A percentile compares a stretch with the other conserved stretches of the same genome.
Conservation (phyloP, 768 basidiomycete genomes). For the Leccinum incarnatum region DNA sequence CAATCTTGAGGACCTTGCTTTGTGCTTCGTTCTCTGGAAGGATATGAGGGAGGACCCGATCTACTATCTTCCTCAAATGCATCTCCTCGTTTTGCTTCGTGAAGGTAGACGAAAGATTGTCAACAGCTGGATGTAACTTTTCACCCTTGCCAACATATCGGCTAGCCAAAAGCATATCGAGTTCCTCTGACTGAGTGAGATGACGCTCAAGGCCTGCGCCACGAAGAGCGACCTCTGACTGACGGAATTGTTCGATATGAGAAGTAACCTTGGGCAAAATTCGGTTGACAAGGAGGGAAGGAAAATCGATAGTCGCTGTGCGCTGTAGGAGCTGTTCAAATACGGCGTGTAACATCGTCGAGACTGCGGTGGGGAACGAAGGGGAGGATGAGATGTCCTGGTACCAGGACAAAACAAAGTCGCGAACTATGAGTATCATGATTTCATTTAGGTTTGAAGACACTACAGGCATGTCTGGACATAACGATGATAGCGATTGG, state of each 20-base stretch:
- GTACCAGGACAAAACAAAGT: slow-evolving; percentile 93
- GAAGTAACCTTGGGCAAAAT: slow-evolving; percentile 86
- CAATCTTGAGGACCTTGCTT: slow-evolving; percentile 68
- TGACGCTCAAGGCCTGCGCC: slow-evolving; percentile 79
- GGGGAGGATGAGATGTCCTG: slow-evolving; percentile 79
- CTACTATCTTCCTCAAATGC: slow-evolving; percentile 72
- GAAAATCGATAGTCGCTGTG: slow-evolving; percentile 60
- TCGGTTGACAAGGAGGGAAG: slow-evolving; percentile 75
- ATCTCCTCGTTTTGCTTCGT: slow-evolving; percentile 88
- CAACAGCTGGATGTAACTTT: slow-evolving; percentile 81
- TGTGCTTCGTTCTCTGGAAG: slow-evolving; percentile 73
- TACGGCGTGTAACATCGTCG: slow-evolving; percentile 65
- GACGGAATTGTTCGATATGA: slow-evolving; percentile 87
- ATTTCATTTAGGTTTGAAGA: slow-evolving; percentile 78
- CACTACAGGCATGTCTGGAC: slow-evolving; percentile 59
- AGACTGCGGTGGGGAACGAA: slow-evolving; percentile 85
- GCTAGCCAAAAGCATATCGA: slow-evolving; percentile 82
- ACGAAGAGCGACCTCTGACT: slow-evolving; percentile 83
- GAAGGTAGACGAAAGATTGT: slow-evolving; percentile 84
- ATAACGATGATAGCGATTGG: slow-evolving; percentile 63
- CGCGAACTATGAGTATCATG: slow-evolving; percentile 74
- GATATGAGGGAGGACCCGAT: slow-evolving; percentile 65
- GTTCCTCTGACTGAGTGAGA: slow-evolving; percentile 85
- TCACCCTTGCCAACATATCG: slow-evolving; percentile 66
- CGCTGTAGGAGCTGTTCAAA: slow-evolving; percentile 57